Percentiles rank a stretch among this genome's conserved stretches.
These are phyloP conservation scores for Oryza australiensis DNA, from an alignment of 176 grass and related monocot genomes.

Conservation along the genomic window DNA sequence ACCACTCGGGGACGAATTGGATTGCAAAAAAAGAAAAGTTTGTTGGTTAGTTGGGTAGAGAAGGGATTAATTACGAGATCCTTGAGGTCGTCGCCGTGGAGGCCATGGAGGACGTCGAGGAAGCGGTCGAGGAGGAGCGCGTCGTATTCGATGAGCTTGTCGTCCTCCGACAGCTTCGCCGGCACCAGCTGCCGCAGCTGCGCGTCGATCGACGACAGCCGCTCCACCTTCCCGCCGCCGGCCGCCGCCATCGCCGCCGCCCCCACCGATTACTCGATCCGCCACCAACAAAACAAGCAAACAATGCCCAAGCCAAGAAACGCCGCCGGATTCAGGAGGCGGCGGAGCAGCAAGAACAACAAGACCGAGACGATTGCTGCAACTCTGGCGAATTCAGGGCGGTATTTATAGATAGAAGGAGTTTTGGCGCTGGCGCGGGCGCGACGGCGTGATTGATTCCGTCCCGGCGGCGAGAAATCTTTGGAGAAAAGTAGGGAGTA, in stretches of 20 bases:
- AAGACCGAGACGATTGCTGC: neutral
- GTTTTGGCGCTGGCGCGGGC: neutral
- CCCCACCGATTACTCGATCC: neutral
- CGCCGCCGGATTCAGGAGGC: neutral
- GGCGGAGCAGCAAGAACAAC: neutral
- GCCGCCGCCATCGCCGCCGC: slow-evolving; percentile 6
- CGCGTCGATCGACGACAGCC: slow-evolving; percentile 67
- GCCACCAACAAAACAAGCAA: neutral
- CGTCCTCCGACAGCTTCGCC: slow-evolving; percentile 61
- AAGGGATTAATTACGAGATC: too few species aligned
- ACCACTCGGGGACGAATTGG: neutral
- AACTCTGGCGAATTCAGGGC: neutral
- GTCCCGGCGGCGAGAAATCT: neutral
- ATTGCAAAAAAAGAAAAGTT: too few species aligned
- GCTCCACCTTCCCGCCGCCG: slow-evolving; percentile 47
- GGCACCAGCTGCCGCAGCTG: slow-evolving; percentile 63
- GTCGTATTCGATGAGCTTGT: slow-evolving; percentile 75
- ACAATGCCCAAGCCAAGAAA: too few species aligned
- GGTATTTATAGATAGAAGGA: neutral
- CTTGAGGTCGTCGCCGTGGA: slow-evolving; percentile 63
- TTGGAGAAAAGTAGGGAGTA: neutral
- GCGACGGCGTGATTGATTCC: neutral
- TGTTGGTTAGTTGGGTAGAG: too few species aligned
- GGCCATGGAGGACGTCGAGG: slow-evolving; percentile 66
- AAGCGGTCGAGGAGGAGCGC: slow-evolving; percentile 75